Evolutionary conservation across 495 filamentous ascomycete genomes (phyloP).

Genomic region (Cairneyella variabilis): DNA sequence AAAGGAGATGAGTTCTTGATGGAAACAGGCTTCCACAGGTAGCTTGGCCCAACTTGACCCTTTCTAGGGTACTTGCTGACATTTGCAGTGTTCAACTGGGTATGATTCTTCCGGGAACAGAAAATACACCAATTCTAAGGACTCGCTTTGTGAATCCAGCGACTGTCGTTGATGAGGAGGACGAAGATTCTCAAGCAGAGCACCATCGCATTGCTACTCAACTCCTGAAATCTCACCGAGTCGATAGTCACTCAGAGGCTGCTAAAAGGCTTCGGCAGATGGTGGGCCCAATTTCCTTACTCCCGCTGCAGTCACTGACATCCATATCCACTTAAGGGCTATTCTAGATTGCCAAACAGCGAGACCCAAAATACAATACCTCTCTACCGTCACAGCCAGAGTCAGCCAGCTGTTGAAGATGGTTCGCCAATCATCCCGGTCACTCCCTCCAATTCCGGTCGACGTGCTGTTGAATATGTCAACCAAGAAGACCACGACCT

Average conservation of each 20-base stretch:
- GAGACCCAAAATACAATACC: conserved; percentile 17
- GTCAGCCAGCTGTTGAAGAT: no score
- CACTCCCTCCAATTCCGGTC: no score
- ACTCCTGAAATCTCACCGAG: no score
- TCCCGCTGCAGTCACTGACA: neutral
- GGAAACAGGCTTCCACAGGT: conserved; percentile 14
- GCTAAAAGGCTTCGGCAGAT: neutral
- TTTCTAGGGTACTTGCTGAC: neutral
- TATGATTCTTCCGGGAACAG: neutral
- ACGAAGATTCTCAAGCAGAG: no score
- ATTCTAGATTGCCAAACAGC: neutral
- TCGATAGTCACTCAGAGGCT: no score
- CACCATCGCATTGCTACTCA: no score
- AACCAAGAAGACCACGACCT: neutral
- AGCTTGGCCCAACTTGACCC: neutral
- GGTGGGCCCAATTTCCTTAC: neutral
- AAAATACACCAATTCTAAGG: no score
- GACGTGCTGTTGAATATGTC: neutral
- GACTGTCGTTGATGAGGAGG: no score
- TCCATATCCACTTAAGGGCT: neutral
- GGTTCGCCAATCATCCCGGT: no score
- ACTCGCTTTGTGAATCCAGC: no score
- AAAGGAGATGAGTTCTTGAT: neutral
- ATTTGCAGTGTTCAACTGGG: neutral
- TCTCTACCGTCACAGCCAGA: neutral